Conservation (phyloP, 2,329 filamentous ascomycete species). For the Fusarium musae region DNA sequence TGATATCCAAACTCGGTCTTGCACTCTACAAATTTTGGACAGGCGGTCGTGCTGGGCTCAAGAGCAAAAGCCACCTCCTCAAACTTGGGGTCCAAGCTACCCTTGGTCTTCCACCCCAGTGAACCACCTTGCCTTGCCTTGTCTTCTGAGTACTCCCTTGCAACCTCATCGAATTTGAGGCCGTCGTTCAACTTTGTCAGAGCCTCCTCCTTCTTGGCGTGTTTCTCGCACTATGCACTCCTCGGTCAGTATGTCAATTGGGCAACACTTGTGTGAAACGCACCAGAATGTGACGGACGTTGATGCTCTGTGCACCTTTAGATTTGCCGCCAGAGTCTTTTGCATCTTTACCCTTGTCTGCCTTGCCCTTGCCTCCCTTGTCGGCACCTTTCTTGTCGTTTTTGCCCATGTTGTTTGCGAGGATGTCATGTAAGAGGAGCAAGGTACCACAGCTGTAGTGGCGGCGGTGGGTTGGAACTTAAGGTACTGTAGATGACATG, state of each 20-base stretch:
- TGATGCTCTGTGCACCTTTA: slow-evolving; percentile 74
- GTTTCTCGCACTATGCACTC: slow-evolving; percentile 72
- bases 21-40: slow-evolving; percentile 73
- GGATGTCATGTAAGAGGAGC: slow-evolving; percentile 13
- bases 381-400: slow-evolving; percentile 56
- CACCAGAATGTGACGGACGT: slow-evolving; percentile 78
- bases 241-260: slow-evolving; percentile 16
- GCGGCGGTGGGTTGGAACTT: slow-evolving; percentile 16
- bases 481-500: slow-evolving; percentile 6
- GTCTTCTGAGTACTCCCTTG: slow-evolving; percentile 78
- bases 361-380: slow-evolving; percentile 47
- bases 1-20: slow-evolving; percentile 84
- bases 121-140: slow-evolving; percentile 78
- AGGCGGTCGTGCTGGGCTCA: slow-evolving; percentile 71
- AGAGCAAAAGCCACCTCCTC: slow-evolving; percentile 78
- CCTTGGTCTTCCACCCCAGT: slow-evolving; percentile 78
- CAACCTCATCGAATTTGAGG: slow-evolving; percentile 79
- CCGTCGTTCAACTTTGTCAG: slow-evolving; percentile 74
- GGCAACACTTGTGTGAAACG: background rate
- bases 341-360: slow-evolving; percentile 33
- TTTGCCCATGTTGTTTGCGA: slow-evolving; percentile 49
- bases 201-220: slow-evolving; percentile 81
- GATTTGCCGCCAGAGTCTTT: slow-evolving; percentile 53
- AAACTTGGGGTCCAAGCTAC: slow-evolving; percentile 74
- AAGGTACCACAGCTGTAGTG: slow-evolving; percentile 6